Evolutionary conservation across 2,329 filamentous ascomycete species (phyloP), one percentile per base, ranked within the genome.

Genomic region (Calycina herbarum): DNA sequence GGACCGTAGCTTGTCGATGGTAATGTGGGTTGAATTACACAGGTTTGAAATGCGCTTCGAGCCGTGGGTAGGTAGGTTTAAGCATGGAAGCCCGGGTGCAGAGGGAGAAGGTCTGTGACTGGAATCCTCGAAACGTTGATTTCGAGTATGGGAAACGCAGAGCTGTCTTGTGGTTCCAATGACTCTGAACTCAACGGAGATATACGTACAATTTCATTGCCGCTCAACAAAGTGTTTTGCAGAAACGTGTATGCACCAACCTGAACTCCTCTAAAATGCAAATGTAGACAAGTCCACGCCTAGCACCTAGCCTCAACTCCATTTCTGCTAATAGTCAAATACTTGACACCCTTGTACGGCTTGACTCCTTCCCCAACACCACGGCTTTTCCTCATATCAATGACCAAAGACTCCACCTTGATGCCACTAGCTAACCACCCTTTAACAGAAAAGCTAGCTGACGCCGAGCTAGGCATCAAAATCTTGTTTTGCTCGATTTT

Each of bases 261-360:
- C n/a, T 54, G 57, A 60, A 57, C 42, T 40, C 45, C 59, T 13
- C 29, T 61, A 4, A 13, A 51, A 61, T 54, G 59, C 59, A 61
- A 40, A 20, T 10, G 10, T 48, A 11, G 27, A 42, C 59, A 45
- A 29, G n/a, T 33, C n/a, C 48, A 42, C 48, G 20, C n/a, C 69
- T 59, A 77, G 75, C 87, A 89, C 72, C 87, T 80, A 71, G 88
- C 82, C 77, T 90, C 87, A 54, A 89, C 81, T 27, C 87, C 87
- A 15, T 84, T 83, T 68, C 86, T 86, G 73, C 87, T 89, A 59
- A 89, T 82, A 17, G 94, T 97, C 72, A 99, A 77, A 78, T 99
- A 99, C 79, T 99, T 99, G 70, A 99, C 95, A 1, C 95, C 95
- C 80, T 98, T 99, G 79, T 97, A 98, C 29, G 95, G 95, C 79